Evolutionary conservation across 2,329 filamentous ascomycete species (phyloP), one percentile per base, ranked within the genome.

Genomic region (Trichoderma atroviride): DNA sequence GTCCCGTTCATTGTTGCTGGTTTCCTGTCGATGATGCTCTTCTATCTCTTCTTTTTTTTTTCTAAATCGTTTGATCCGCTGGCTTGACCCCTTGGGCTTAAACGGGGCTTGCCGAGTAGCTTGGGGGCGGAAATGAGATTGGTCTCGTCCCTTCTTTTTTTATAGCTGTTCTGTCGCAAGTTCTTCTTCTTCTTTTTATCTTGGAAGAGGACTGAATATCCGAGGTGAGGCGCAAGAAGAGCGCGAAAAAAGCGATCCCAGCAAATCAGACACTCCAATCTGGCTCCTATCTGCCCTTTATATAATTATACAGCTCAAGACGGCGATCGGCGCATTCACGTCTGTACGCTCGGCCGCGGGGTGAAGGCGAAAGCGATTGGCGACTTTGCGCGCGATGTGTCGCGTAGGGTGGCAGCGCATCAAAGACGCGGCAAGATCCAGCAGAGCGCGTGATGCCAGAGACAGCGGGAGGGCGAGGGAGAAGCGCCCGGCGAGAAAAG

Each of bases 1-100:
- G 79, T 74, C 70, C 81, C 81, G 73, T 84, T 84, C 84, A 86
- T 86, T 70, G 68, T 75, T 76, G 70, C 27, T 19, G 22, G 9
- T n/a, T 10, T 37, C 37, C 22, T 59, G 7, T n/a, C 27, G 24
- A 16, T 40, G 3, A 19, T 40, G 3, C 22, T 40, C 6, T 19
- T 22, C 43, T 55, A 2, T 61, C 55, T 14, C 19, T 13, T 19
- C 53, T 56, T 33, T 19, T 22, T 37, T 56, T 33, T 19, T 22
- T 37, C n/a, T 31, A 2, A 31, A 14, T 43, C 19, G 40, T 9
- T n/a, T n/a, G n/a, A n/a, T 43, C 16, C n/a, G 40, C 40, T 43
- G 40, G 16, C 6, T 60, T 40, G 16, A 33, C 64, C 40, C 43
- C 56, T 68, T 37, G 16, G 11, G 29, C 64, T 53, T 22, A 52